Base-by-base conservation (phyloP, 2,329 filamentous ascomycete species). In the Trichophyton equinum region DNA sequence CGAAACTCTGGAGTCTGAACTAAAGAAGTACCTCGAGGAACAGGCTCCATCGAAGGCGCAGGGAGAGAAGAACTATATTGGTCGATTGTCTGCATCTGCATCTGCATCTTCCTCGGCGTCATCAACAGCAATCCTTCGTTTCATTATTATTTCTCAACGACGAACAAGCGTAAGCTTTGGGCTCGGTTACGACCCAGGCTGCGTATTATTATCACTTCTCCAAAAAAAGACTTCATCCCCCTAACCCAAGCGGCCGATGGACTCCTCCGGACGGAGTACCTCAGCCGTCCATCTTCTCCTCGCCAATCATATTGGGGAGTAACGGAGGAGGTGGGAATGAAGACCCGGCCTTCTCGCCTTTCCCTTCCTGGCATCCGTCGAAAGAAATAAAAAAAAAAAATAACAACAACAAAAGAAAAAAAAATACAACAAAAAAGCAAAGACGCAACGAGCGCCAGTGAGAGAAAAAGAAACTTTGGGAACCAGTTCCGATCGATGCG, bases 401-500 rank as follows among this genome's bases (percentile, higher is more conserved):
- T 7, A 27, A 27, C 6, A 7, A 40, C 5, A 13, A 18, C 25
- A 42, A 42, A 18, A 57, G 7, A 44, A 25, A 55, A 6, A 25
- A 2, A 57, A 57, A 57, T 11, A 22, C 5, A 30, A 42, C 25
- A 44, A 40, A 25, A 13, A 18, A 57, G 40, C 5, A 42, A 36
- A 27, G 7, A 57, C 5, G 22, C 9, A 36, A 36, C 33, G 9
- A 18, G 33, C 33, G 55, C 27, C 27, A 56, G 40, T 13, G 20
- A 44, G 30, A 57, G n/a, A 57, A 57, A 57, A 57, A 57, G 55
- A 57, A 57, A 57, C 33, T 42, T 42, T 42, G 55, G 55, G 55
- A 57, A 40, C 55, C 36, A 42, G 36, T 57, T 57, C 55, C 55
- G 55, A 57, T 57, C 55, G 55, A 57, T 57, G 55, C 33, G 55